Percentiles rank a stretch among this genome's conserved stretches.
Conservation (phyloP, 1,284 basidiomycete genomes). For the Mycosarcoma mackinlayi region DNA sequence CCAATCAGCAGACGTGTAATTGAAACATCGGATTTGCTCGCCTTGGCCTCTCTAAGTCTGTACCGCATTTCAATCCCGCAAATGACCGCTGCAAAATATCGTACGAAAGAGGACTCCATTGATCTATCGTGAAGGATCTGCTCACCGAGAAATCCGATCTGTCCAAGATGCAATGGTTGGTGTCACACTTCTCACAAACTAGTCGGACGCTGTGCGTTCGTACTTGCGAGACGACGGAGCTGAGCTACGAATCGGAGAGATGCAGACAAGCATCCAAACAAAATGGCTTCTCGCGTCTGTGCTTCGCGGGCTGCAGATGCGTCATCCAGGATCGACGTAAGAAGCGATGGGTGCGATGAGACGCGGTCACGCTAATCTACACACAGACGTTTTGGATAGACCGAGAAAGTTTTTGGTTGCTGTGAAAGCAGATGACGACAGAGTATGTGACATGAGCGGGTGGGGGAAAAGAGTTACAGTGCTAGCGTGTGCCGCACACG, state of each 20-base stretch:
- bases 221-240: too few relatives aligned
- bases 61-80: constrained; percentile 23
- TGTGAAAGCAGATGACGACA: constrained; percentile 28
- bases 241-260: too few relatives aligned
- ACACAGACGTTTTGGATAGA: background rate
- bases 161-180: too few relatives aligned
- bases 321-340: too few relatives aligned
- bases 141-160: background rate
- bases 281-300: too few relatives aligned
- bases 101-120: background rate
- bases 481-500: constrained; percentile 29
- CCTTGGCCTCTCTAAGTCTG: background rate
- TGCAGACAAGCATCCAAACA: too few relatives aligned
- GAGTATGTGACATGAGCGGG: constrained; percentile 37
- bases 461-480: constrained; percentile 11
- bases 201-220: too few relatives aligned
- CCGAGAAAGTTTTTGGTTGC: constrained; percentile 39
- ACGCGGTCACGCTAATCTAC: background rate
- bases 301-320: too few relatives aligned
- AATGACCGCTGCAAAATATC: constrained; percentile 17
- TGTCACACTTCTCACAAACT: too few relatives aligned
- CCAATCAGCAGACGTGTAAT: constrained; percentile 40
- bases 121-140: background rate
- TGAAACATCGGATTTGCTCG: constrained; percentile 46
- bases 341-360: background rate